phyloP scores from a whole-genome alignment of 1,284 basidiomycete genomes.

The Melanopsichium pennsylvanicum region DNA sequence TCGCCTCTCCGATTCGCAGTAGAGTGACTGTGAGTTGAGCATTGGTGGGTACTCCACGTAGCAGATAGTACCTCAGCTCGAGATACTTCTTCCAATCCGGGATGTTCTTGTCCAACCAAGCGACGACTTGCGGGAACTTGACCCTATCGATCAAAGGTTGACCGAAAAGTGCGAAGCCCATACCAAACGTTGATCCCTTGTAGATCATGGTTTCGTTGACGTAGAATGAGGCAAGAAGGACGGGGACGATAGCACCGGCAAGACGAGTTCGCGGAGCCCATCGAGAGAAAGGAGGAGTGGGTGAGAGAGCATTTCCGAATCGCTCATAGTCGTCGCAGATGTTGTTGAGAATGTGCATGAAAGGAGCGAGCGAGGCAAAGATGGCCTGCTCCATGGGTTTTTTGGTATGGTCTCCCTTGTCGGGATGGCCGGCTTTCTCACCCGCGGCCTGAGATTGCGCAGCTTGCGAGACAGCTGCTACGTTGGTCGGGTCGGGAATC shows the following conservation, averaged over 20 bases:
- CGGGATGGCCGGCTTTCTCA: conserved; percentile 41
- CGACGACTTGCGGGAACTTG: conserved; percentile 48
- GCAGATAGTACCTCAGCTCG: conserved; percentile 64
- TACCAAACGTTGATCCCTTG: conserved; percentile 67
- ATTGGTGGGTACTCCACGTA: conserved; percentile 71
- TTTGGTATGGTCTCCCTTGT: conserved; percentile 64
- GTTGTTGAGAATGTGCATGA: conserved; percentile 71
- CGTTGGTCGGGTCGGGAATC: conserved; percentile 66
- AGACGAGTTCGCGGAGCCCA: conserved; percentile 61
- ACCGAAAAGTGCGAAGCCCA: conserved; percentile 71
- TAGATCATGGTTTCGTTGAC: conserved; percentile 68
- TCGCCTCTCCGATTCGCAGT: conserved; percentile 69
- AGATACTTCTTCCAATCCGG: conserved; percentile 69
- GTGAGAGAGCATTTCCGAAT: conserved; percentile 67
- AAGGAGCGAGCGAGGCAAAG: conserved; percentile 65
- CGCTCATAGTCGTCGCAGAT: conserved; percentile 65
- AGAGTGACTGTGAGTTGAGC: conserved; percentile 71
- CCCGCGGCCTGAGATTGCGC: conserved; percentile 66
- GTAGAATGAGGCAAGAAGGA: conserved; percentile 67
- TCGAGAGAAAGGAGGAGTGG: conserved; percentile 66
- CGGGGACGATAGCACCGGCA: conserved; percentile 62
- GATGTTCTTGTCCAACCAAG: conserved; percentile 67
- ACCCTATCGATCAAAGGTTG: conserved; percentile 69
- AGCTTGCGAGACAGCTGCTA: conserved; percentile 60
- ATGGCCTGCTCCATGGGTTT: conserved; percentile 59